Percentiles rank a stretch among this genome's conserved stretches.
Conservation (phyloP, 176 grass and related monocot species). For the Avena eriantha region DNA sequence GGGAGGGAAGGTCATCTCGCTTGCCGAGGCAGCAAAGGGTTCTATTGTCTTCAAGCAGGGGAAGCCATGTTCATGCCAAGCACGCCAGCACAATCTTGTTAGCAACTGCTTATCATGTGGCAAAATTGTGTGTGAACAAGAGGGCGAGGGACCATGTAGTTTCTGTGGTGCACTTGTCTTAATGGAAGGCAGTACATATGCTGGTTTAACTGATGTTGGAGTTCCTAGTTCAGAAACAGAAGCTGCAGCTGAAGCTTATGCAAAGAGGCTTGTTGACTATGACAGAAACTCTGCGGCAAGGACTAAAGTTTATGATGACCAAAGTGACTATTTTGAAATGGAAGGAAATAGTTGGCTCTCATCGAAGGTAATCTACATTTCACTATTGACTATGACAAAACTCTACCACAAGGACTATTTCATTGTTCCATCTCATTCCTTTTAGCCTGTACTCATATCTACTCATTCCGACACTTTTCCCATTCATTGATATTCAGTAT, state of each 20-base stretch:
- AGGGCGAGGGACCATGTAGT: slow-evolving; percentile 95
- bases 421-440: neutral
- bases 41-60: slow-evolving; percentile 96
- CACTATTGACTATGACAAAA: slow-evolving; percentile 27
- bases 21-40: slow-evolving; percentile 86
- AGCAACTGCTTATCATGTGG: slow-evolving; percentile 99
- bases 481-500: neutral
- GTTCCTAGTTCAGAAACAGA: slow-evolving; percentile 82
- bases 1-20: slow-evolving; percentile 71
- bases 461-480: neutral
- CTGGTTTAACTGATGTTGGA: slow-evolving; percentile 79
- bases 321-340: slow-evolving; percentile 99
- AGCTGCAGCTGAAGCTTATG: slow-evolving; percentile 80
- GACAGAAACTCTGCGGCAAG: slow-evolving; percentile 88
- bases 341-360: slow-evolving; percentile 99
- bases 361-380: slow-evolving; percentile 61
- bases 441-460: neutral
- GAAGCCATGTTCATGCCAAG: slow-evolving; percentile 94
- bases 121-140: slow-evolving; percentile 98
- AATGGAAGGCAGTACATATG: slow-evolving; percentile 96
- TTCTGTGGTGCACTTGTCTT: slow-evolving; percentile 93
- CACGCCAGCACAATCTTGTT: slow-evolving; percentile 83
- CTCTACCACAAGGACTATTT: neutral
- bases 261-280: slow-evolving; percentile 98
- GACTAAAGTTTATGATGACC: slow-evolving; percentile 98